Evolutionary conservation across 345 rosid species (phyloP), one percentile per base, ranked within the genome.

Genomic region (Cardamine occulta): DNA sequence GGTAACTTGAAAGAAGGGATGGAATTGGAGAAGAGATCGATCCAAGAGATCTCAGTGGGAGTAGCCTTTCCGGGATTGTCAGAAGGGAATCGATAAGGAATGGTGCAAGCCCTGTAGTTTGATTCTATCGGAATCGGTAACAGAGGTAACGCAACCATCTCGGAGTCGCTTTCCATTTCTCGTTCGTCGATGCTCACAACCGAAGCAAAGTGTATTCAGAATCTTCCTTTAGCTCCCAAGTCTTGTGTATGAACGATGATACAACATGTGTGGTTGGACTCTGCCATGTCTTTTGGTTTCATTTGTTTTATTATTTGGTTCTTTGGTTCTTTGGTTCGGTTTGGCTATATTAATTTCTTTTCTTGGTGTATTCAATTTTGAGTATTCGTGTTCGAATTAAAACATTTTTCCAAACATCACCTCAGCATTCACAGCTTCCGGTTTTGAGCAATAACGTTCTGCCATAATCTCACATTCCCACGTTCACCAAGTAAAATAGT

Each of bases 11-110:
- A 95, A 65, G 99, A 95, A 44, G 97, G 88, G 66, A 93, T 87
- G 68, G 98, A 90, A 61, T 87, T 93, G 90, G 54, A 53, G 86
- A 93, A 93, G 88, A 93, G 88, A 52, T 93, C 79, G 81, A 95
- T 82, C 99, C 99, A 93, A 53, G 93, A 82, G 79, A 86, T 80
- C 88, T 95, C 99, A 21, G 90, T 86, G 12, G 91, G 98, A 19
- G 99, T 95, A 23, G 96, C 80, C 70, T 83, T 91, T 69, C 78
- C 82, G 11, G 91, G 94, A 76, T 92, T 89, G 80, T 95, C 97
- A 29, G 99, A 90, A 10, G 97, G 97, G 83, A 90, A 92, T 59
- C 97, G 81, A 82, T 87, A 92, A 19, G 99, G 97, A 67, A 95
- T 92, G 59, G 97, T 90, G 87, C 88, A 90, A 3, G 91, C 90